These are phyloP conservation scores for Didymella keratinophila DNA, from an alignment of 2,329 filamentous ascomycete species.

Conservation along the genomic window DNA sequence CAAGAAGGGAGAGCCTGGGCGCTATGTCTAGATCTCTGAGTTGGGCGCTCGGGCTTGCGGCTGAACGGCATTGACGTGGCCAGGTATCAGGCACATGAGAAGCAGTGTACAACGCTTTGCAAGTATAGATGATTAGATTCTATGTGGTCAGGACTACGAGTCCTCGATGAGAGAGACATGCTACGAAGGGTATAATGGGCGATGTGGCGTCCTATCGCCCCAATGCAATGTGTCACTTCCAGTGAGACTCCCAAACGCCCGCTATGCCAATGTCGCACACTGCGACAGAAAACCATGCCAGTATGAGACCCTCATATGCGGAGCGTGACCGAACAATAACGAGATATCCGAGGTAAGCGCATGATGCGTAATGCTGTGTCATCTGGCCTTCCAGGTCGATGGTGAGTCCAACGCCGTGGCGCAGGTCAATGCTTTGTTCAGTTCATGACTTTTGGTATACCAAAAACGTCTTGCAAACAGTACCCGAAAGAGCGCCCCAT, in stretches of 20 bases:
- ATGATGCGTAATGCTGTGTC: constrained; percentile 1
- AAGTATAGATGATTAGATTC: constrained; percentile 8
- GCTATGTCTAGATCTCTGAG: neutral
- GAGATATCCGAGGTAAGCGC: neutral
- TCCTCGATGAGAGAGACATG: constrained; percentile 9
- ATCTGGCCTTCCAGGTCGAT: constrained; percentile 5
- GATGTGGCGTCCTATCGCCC: constrained; percentile 13
- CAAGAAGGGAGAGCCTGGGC: neutral
- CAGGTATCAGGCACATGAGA: neutral
- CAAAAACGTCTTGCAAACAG: constrained; percentile 1
- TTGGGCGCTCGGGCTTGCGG: neutral
- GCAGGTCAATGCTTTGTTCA: constrained; percentile 9
- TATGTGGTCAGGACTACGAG: constrained; percentile 12
- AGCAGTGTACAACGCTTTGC: neutral
- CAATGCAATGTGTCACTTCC: constrained; percentile 20
- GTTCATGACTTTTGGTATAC: constrained; percentile 13
- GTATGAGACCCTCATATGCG: constrained; percentile 5
- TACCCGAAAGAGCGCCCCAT: neutral
- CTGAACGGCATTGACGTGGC: constrained; percentile 6
- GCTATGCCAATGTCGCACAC: constrained; percentile 17
- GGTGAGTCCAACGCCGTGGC: constrained; percentile 12
- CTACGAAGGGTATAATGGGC: constrained; percentile 20
- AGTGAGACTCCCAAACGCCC: constrained; percentile 17
- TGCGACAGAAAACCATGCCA: constrained; percentile 10
- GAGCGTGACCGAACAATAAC: constrained; percentile 4